phyloP scores from a whole-genome alignment of 2,329 filamentous ascomycete genomes.

The Coniochaeta pulveracea region DNA sequence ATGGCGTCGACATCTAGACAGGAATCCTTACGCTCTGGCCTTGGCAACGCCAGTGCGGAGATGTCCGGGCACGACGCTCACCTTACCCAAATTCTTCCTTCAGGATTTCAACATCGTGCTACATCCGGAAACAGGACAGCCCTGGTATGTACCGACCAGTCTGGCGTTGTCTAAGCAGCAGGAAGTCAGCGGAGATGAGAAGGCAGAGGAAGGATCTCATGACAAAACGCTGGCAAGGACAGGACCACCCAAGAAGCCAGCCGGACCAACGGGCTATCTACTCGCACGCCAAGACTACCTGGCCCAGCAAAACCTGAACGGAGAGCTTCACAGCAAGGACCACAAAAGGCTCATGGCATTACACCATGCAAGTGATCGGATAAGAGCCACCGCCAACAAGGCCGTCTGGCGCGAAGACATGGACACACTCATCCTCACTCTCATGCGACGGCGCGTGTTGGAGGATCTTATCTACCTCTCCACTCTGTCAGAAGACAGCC shows the following conservation, averaged over 20 bases:
- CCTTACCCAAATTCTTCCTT: slow-evolving; percentile 50
- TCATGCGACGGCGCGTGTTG: slow-evolving; percentile 34
- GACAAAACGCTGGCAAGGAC: neutral
- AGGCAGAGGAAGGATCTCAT: neutral
- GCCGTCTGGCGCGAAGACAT: slow-evolving; percentile 43
- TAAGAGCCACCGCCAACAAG: too few relatives aligned
- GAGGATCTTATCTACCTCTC: slow-evolving; percentile 32
- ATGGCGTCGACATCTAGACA: slow-evolving; percentile 46
- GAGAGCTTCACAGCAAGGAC: slow-evolving; percentile 9
- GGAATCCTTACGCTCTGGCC: slow-evolving; percentile 54
- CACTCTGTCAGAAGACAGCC: slow-evolving; percentile 14
- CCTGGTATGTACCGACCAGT: slow-evolving; percentile 43
- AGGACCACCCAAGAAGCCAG: slow-evolving; percentile 5
- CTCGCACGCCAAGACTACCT: slow-evolving; percentile 22
- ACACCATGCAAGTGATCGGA: too few relatives aligned
- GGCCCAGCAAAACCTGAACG: neutral
- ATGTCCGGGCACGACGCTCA: slow-evolving; percentile 35
- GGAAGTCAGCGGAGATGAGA: neutral
- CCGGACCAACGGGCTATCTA: slow-evolving; percentile 17
- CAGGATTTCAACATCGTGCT: slow-evolving; percentile 46
- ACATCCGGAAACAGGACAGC: slow-evolving; percentile 38
- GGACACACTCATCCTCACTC: slow-evolving; percentile 36
- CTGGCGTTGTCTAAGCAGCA: slow-evolving; percentile 6
- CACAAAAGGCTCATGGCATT: slow-evolving; percentile 9
- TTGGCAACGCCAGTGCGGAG: slow-evolving; percentile 48